Conservation (phyloP, 495 filamentous ascomycete genomes). For the Geoglossum glabrum region DNA sequence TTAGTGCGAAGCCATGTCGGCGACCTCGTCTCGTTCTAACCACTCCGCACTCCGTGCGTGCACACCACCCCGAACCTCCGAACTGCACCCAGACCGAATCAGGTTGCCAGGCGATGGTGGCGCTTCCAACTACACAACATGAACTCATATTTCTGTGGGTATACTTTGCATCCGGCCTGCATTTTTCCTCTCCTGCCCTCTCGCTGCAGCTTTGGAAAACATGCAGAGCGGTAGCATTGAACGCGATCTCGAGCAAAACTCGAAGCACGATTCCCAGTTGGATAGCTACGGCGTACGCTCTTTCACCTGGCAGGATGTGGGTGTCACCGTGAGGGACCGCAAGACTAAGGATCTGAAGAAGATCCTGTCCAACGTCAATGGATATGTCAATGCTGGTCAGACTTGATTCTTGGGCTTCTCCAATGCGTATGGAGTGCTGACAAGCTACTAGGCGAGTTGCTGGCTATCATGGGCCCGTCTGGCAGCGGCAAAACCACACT, state of each 20-base stretch:
- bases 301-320: conserved; percentile 41
- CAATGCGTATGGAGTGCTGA: neutral
- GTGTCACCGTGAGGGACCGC: conserved; percentile 48
- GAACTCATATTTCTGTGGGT: too few species aligned
- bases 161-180: too few species aligned
- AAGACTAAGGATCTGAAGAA: conserved; percentile 35
- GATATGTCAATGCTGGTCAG: conserved; percentile 24
- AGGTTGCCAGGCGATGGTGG: too few species aligned
- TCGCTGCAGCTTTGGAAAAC: too few species aligned
- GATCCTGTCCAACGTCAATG: conserved; percentile 32
- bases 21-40: too few species aligned
- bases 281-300: conserved; percentile 20
- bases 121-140: too few species aligned
- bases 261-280: conserved; percentile 16
- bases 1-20: too few species aligned
- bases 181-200: too few species aligned
- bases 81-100: too few species aligned
- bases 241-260: conserved; percentile 13
- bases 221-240: too few species aligned
- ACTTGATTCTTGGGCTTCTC: conserved; percentile 11
- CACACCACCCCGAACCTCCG: too few species aligned
- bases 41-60: too few species aligned
- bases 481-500: conserved; percentile 64
- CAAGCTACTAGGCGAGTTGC: conserved; percentile 36
- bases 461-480: conserved; percentile 59